Conservation (phyloP, 306 rosid genomes). For the Cucumis cinereus region DNA sequence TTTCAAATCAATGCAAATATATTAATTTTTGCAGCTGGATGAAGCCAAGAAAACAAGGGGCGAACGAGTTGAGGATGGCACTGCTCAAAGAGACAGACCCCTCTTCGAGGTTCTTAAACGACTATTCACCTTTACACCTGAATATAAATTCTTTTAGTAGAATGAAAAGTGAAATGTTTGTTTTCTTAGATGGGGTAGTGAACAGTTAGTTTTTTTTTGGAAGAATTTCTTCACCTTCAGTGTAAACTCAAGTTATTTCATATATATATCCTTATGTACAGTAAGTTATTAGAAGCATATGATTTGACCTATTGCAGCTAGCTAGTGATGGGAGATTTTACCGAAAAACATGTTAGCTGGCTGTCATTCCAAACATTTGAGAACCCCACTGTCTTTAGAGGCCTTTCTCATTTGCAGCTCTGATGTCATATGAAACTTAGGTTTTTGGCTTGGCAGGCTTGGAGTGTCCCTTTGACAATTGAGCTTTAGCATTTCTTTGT, state of each 20-base stretch:
- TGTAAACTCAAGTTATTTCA: background rate
- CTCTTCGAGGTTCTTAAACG: conserved; percentile 52
- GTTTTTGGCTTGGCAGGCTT: background rate
- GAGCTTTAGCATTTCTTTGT: background rate
- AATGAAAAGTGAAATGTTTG: background rate
- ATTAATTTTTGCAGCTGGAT: conserved; percentile 37
- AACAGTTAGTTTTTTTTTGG: background rate
- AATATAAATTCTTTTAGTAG: background rate
- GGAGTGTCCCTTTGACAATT: background rate
- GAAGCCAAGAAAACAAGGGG: conserved; percentile 70
- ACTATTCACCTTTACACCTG: background rate
- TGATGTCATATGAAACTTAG: background rate
- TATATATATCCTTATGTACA: background rate
- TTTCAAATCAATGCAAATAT: background rate
- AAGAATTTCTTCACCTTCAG: background rate
- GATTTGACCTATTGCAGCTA: background rate
- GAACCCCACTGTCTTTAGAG: background rate
- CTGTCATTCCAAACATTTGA: background rate
- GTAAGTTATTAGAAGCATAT: background rate
- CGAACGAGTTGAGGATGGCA: conserved; percentile 81
- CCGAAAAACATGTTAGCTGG: background rate
- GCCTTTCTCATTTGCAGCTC: background rate
- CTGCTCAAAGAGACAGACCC: conserved; percentile 82
- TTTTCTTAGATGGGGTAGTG: background rate
- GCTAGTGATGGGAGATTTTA: background rate